Evolutionary conservation across 2,329 filamentous ascomycete species (phyloP).

Genomic region (Cladosporium sp.): DNA sequence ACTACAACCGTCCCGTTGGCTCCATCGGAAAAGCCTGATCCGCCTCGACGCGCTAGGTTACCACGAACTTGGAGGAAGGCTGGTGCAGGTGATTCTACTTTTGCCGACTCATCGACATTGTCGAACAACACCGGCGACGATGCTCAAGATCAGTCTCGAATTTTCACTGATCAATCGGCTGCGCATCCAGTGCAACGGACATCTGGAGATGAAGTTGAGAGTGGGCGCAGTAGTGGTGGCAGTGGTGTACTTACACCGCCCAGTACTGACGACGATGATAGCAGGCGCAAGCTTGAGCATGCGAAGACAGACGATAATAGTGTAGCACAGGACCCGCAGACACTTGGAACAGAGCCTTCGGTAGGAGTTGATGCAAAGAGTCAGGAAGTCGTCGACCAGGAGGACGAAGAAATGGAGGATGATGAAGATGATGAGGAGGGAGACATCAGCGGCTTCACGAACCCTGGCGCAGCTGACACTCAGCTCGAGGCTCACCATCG

Average conservation of each 20-base stretch:
- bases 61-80: slow-evolving; percentile 46
- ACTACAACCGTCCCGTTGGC: neutral
- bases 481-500: slow-evolving; percentile 18
- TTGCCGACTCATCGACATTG: slow-evolving; percentile 39
- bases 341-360: neutral
- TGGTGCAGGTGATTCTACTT: slow-evolving; percentile 40
- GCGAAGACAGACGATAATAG: slow-evolving; percentile 4
- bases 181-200: neutral
- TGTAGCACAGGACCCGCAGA: neutral
- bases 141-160: neutral
- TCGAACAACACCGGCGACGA: neutral
- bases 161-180: neutral
- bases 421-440: slow-evolving; percentile 12
- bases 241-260: slow-evolving; percentile 37
- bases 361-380: slow-evolving; percentile 9
- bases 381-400: slow-evolving; percentile 22
- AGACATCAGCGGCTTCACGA: slow-evolving; percentile 18
- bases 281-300: slow-evolving; percentile 18
- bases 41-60: slow-evolving; percentile 42
- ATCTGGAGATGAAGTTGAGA: slow-evolving; percentile 5
- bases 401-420: slow-evolving; percentile 22
- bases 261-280: slow-evolving; percentile 32
- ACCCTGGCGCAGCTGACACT: slow-evolving; percentile 16
- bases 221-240: slow-evolving; percentile 22
- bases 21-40: slow-evolving; percentile 30